Conservation (phyloP, 129 eudicot species). For the Tagetes erecta region DNA sequence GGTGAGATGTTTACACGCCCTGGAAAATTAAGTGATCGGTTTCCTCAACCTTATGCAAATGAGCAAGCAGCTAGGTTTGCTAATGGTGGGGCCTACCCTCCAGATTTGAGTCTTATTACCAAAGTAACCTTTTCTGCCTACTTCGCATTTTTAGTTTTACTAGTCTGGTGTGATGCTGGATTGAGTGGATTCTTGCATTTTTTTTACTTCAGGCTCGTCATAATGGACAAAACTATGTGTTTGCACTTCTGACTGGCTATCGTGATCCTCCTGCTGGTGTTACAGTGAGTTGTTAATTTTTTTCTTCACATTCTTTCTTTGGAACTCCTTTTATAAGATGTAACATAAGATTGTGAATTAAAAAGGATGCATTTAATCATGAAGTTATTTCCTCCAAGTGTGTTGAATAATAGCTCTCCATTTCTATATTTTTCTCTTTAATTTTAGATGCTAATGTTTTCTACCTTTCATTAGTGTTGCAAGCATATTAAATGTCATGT, state of each 20-base stretch:
- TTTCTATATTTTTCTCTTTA: slow-evolving; percentile 5
- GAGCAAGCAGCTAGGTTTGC: slow-evolving; percentile 97
- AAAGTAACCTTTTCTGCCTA: slow-evolving; percentile 45
- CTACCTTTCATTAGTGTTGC: neutral
- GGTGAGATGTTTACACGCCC: slow-evolving; percentile 96
- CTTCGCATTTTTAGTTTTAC: neutral
- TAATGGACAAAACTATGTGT: slow-evolving; percentile 89
- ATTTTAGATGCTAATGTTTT: neutral
- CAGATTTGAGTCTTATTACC: slow-evolving; percentile 87
- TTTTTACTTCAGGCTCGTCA: slow-evolving; percentile 67
- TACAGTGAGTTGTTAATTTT: slow-evolving; percentile 46
- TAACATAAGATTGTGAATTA: neutral
- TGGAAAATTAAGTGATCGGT: slow-evolving; percentile 84
- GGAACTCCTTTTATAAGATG: neutral
- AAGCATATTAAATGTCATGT: neutral
- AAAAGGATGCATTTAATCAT: neutral
- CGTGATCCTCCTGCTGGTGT: slow-evolving; percentile 98
- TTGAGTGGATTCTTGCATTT: slow-evolving; percentile 4
- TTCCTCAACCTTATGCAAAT: slow-evolving; percentile 83
- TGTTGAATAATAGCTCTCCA: neutral
- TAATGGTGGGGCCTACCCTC: slow-evolving; percentile 96
- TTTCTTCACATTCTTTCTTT: slow-evolving; percentile 20
- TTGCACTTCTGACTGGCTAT: slow-evolving; percentile 89
- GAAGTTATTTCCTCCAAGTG: slow-evolving; percentile 8
- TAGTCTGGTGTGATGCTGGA: slow-evolving; percentile 5